Evolutionary conservation across 352 stramenopile genomes (phyloP), one percentile per base, ranked within the genome.

Genomic region (Phytophthora crassamura): DNA sequence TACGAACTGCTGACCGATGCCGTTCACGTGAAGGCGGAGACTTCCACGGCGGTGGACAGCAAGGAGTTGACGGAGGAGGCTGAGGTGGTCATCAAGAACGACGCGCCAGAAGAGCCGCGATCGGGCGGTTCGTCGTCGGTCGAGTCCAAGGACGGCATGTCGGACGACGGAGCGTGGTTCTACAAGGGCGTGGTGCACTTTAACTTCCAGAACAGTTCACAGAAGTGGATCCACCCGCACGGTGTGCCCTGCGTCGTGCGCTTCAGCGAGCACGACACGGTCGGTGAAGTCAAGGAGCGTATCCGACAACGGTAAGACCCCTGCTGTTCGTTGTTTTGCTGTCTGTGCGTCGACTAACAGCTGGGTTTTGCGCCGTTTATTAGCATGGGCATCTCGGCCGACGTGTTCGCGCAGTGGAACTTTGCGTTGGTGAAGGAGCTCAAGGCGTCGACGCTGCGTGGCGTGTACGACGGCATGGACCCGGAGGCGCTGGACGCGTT

Each of bases 371-470:
- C 59, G 10, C 32, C 67, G 43, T 64, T 30, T 59, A 7, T 66
- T 41, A 96, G 88, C 32, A 81, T 96, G 42, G 75, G 83, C 4
- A 80, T 93, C n/a, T 75, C 77, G 11, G 70, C 71, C 11, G 85
- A 93, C 18, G 63, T 84, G 34, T 93, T 96, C 38, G 59, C 62
- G 15, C 75, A 80, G 20, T 96, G 88, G 88, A 80, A 87, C 20
- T 75, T 96, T 14, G 74, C 86, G 4, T 59, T 91, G 25, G 76
- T 96, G 20, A 91, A 91, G 45, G 84, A 96, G 22, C 76, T 85
- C 22, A 91, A 92, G 53, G 86, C 84, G 9, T 89, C 83, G 28
- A 75, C 75, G 11, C 14, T 90, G 50, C 60, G 64, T 34, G 71
- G 73, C 16, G 69, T 91, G 40, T 86, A 82, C 57, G 64, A 85